Conservation (phyloP, 2,329 filamentous ascomycete species). For the Arthrobotrys conoides region DNA sequence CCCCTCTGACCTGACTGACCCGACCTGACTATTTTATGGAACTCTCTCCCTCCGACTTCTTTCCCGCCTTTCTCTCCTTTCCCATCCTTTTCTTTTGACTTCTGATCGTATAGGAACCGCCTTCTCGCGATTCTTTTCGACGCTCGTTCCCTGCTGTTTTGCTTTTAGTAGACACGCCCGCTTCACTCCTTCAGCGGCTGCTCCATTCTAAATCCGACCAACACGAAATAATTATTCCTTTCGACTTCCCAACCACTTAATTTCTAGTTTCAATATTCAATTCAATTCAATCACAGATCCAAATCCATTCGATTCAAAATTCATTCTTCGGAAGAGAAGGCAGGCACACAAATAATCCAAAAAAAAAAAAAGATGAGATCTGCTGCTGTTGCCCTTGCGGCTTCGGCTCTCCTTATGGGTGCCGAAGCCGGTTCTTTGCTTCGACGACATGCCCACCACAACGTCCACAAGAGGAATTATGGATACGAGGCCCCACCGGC, state of each 20-base stretch:
- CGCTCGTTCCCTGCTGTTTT: constrained; percentile 61
- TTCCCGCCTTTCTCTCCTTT: constrained; percentile 5
- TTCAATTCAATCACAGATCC: too few relatives aligned
- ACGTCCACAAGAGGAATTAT: constrained; percentile 57
- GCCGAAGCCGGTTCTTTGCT: constrained; percentile 58
- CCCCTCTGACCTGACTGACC: too few relatives aligned
- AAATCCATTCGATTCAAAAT: constrained; percentile 5
- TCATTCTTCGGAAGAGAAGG: constrained; percentile 44
- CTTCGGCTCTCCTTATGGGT: constrained; percentile 56
- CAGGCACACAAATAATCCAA: constrained; percentile 8
- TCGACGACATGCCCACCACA: constrained; percentile 60
- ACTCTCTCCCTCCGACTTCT: constrained; percentile 6
- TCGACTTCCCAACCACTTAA: constrained; percentile 35
- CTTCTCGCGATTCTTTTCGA: constrained; percentile 52
- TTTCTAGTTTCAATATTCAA: constrained; percentile 34
- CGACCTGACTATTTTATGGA: constrained; percentile 29
- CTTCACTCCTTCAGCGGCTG: constrained; percentile 61
- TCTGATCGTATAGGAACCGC: constrained; percentile 53
- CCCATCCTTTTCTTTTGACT: constrained; percentile 23
- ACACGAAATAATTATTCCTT: constrained; percentile 38
- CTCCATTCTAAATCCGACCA: constrained; percentile 58
- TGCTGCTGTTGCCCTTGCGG: constrained; percentile 56
- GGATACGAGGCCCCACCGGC: constrained; percentile 57
- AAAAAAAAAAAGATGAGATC: too few relatives aligned
- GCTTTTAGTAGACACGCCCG: constrained; percentile 54